Percentiles rank a stretch among this genome's conserved stretches.
phyloP scores from a whole-genome alignment of 2,329 filamentous ascomycete species.

The Monilinia aucupariae region DNA sequence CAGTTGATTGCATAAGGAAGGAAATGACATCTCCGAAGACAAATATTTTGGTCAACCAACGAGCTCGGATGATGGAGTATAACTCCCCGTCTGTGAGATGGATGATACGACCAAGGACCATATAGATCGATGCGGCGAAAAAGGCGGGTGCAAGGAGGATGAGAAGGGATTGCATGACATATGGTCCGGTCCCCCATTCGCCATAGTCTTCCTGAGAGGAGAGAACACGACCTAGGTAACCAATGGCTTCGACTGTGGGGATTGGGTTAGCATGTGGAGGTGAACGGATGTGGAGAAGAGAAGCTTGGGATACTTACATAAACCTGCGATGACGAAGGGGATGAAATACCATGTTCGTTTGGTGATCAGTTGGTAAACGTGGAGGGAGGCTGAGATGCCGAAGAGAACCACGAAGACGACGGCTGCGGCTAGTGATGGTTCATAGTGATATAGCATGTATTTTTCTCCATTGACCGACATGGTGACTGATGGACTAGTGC shows the following conservation, averaged over 20 bases:
- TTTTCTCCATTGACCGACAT: neutral
- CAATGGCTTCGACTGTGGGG: constrained; percentile 38
- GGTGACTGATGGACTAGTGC: neutral
- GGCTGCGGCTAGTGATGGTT: constrained; percentile 22
- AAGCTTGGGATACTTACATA: neutral
- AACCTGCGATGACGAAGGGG: constrained; percentile 32
- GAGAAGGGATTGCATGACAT: constrained; percentile 37
- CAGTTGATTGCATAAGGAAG: constrained; percentile 39
- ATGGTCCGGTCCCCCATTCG: constrained; percentile 32
- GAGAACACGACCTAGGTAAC: constrained; percentile 35
- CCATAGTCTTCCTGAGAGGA: constrained; percentile 23
- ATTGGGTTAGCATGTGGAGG: constrained; percentile 22
- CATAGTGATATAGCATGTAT: constrained; percentile 20
- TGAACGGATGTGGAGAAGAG: no score
- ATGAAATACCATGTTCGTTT: constrained; percentile 31
- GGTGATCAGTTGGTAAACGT: constrained; percentile 20
- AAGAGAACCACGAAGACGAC: constrained; percentile 22
- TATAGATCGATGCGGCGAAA: constrained; percentile 40
- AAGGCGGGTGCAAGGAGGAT: constrained; percentile 40
- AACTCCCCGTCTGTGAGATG: constrained; percentile 35
- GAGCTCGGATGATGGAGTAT: constrained; percentile 34
- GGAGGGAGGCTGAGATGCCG: constrained; percentile 13
- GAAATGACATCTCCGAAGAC: constrained; percentile 42
- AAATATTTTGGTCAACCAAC: constrained; percentile 42
- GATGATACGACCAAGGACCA: constrained; percentile 40